Evolutionary conservation across 169 alveolate genomes (phyloP), one percentile per base, ranked within the genome.

Genomic region (Plasmodium gonderi): DNA sequence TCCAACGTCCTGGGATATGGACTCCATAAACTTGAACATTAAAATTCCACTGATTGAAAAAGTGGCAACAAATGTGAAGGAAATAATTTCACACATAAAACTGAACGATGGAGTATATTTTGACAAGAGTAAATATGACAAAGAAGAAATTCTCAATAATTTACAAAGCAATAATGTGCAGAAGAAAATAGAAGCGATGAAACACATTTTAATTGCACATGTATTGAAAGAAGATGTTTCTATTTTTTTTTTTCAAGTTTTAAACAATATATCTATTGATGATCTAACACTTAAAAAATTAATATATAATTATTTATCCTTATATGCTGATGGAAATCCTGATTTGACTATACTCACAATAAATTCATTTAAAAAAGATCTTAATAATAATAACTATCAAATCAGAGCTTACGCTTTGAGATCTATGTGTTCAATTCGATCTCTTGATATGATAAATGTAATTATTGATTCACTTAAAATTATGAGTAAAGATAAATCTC

Each of bases 301-400:
- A 8, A 95, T 95, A 2, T 97, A 97, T 85, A 87, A 95, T 54
- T 97, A 95, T 76, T 78, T 97, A 68, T 91, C 94, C 33, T 92
- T 92, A 81, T 95, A 96, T 91, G 97, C 97, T 2, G 90, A 95
- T 54, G 92, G 95, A 31, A 91, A 91, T 74, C 91, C 94, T 14
- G 97, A 96, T 40, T 79, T 95, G 69, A 96, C 95, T 3, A 91
- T 97, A 44, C 75, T 97, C 14, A 92, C 97, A 26, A 91, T 96
- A 7, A 97, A 96, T 45, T 90, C 97, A 12, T 96, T 96, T 67
- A 96, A 97, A 77, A 95, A 95, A 51, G 98, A 97, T 67, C 91
- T 97, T 33, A 83, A 49, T 44, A 96, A 95, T 80, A 92, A 94
- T 29, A 94, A 95, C 11, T 96, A 96, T 4, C 79, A 96, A 26